These are phyloP conservation scores for Maudiozyma serrabonitensis DNA, from an alignment of 805 yeast species.

Conservation along the genomic window DNA sequence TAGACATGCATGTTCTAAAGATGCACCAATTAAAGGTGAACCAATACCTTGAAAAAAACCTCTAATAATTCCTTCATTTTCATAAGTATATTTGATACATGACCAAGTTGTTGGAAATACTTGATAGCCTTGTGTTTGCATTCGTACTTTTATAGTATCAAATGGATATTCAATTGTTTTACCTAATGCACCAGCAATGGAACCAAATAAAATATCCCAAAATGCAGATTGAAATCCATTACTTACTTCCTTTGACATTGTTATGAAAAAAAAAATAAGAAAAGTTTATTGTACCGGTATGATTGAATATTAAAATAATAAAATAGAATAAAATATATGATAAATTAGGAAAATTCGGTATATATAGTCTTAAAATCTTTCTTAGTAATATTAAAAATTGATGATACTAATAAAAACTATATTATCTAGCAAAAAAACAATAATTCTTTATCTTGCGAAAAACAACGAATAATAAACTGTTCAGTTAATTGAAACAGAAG, in stretches of 20 bases:
- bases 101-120: conserved; percentile 50
- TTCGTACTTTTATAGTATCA: conserved; percentile 82
- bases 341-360: too few species aligned
- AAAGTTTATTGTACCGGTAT: too few species aligned
- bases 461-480: too few species aligned
- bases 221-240: conserved; percentile 13
- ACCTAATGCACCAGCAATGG: conserved; percentile 68
- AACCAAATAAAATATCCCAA: conserved; percentile 31
- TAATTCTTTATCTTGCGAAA: too few species aligned
- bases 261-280: neutral
- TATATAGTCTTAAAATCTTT: too few species aligned
- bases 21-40: conserved; percentile 82
- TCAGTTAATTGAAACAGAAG: too few species aligned
- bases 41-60: conserved; percentile 75
- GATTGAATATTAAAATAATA: too few species aligned
- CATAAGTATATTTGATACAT: conserved; percentile 53
- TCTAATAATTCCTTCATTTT: conserved; percentile 52
- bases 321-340: too few species aligned
- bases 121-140: conserved; percentile 64
- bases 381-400: too few species aligned
- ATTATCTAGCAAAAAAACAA: too few species aligned
- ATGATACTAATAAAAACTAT: too few species aligned
- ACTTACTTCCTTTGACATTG: neutral
- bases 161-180: conserved; percentile 85
- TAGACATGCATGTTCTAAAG: conserved; percentile 76